phyloP scores from a whole-genome alignment of 352 stramenopile species.

The Pythium monospermum region DNA sequence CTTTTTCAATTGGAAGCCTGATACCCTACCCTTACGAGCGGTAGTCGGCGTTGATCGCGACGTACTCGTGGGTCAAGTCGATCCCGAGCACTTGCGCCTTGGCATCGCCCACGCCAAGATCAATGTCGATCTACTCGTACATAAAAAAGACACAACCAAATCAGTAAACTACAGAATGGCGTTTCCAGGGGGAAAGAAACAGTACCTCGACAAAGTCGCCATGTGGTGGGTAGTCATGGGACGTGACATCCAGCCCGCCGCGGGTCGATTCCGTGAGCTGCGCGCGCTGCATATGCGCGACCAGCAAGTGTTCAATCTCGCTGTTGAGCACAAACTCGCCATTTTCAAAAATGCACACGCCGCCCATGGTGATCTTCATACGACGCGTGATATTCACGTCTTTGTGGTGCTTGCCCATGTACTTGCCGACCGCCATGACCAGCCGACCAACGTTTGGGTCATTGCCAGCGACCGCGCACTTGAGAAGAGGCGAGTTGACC shows the following conservation, averaged over 20 bases:
- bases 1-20: no score
- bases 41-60: constrained; percentile 98
- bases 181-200: neutral
- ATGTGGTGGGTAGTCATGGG: constrained; percentile 91
- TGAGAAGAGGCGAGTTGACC: constrained; percentile 96
- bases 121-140: constrained; percentile 82
- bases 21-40: constrained; percentile 95
- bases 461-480: constrained; percentile 97
- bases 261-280: constrained; percentile 85
- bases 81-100: constrained; percentile 91
- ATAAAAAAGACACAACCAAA: neutral
- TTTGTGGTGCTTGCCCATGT: constrained; percentile 93
- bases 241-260: constrained; percentile 70
- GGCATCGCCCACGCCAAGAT: constrained; percentile 87
- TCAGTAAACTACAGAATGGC: neutral
- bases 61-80: constrained; percentile 98
- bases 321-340: constrained; percentile 91
- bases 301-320: constrained; percentile 92
- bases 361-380: constrained; percentile 87
- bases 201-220: constrained; percentile 92
- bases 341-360: constrained; percentile 92
- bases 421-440: constrained; percentile 94
- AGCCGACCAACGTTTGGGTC: constrained; percentile 98
- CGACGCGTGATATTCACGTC: constrained; percentile 69
- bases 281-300: constrained; percentile 92